These are phyloP conservation scores for Pelargonium citronellum DNA, from an alignment of 441 rosid genomes.

Conservation along the genomic window DNA sequence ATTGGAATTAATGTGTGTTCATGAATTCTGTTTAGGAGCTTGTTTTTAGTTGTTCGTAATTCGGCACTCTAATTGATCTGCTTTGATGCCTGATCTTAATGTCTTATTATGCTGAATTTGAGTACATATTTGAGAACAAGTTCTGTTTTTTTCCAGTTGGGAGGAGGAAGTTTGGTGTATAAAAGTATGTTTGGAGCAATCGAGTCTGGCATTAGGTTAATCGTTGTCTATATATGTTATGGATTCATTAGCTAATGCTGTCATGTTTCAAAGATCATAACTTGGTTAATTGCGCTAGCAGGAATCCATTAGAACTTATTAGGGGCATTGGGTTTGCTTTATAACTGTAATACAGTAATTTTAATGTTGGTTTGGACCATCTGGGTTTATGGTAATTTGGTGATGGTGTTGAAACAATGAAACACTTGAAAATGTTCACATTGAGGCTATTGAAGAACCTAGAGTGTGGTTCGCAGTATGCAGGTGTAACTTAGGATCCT, in stretches of 20 bases:
- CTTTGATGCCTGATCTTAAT: background rate
- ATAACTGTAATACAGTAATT: background rate
- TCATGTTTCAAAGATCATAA: conserved; percentile 1
- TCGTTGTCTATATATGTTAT: background rate
- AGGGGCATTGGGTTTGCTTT: background rate
- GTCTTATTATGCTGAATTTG: background rate
- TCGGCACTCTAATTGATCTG: conserved; percentile 1
- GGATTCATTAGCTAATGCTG: background rate
- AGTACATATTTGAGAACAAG: no score
- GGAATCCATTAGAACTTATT: conserved; percentile 1
- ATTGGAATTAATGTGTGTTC: conserved; percentile 9
- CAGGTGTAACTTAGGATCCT: background rate
- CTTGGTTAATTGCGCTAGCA: background rate
- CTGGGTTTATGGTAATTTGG: background rate
- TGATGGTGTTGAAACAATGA: background rate
- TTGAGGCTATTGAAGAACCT: background rate
- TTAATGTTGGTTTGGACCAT: background rate
- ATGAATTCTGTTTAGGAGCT: conserved; percentile 11
- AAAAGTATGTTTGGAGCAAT: background rate
- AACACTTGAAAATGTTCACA: background rate
- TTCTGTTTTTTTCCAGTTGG: background rate
- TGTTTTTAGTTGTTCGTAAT: conserved; percentile 9
- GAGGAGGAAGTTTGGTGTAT: background rate
- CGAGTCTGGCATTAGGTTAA: background rate
- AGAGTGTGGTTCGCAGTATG: background rate